phyloP scores from a whole-genome alignment of 2,329 filamentous ascomycete genomes.

The Chaetomiaceae sp. region DNA sequence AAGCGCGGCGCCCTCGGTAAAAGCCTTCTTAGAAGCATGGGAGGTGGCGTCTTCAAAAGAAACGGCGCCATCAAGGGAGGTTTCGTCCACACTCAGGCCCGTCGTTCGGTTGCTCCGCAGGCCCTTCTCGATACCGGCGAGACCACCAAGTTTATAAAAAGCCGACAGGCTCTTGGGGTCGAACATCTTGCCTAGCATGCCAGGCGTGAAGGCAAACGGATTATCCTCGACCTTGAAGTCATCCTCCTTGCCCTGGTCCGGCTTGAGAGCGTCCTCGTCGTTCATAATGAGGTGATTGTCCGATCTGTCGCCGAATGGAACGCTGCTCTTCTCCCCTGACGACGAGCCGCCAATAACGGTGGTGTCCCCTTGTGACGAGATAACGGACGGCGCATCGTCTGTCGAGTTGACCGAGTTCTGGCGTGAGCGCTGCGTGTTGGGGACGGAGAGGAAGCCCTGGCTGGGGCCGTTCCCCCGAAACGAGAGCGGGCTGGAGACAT shows the following conservation, averaged over 20 bases:
- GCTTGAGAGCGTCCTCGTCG: slow-evolving; percentile 65
- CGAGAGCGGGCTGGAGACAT: slow-evolving; percentile 58
- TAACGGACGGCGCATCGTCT: slow-evolving; percentile 53
- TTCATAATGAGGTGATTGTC: slow-evolving; percentile 56
- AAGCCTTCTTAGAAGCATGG: slow-evolving; percentile 23
- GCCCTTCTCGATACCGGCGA: slow-evolving; percentile 73
- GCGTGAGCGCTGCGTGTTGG: slow-evolving; percentile 55
- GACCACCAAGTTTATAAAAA: slow-evolving; percentile 74
- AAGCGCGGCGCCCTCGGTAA: slow-evolving; percentile 31
- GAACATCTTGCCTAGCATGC: slow-evolving; percentile 79
- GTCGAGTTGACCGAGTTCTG: slow-evolving; percentile 68
- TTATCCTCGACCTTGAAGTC: slow-evolving; percentile 76
- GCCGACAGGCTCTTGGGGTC: slow-evolving; percentile 84
- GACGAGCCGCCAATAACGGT: slow-evolving; percentile 53
- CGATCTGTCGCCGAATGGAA: slow-evolving; percentile 32
- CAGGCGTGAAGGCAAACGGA: slow-evolving; percentile 79
- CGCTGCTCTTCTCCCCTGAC: slow-evolving; percentile 38
- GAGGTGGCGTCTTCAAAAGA: slow-evolving; percentile 66
- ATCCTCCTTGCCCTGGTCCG: slow-evolving; percentile 69
- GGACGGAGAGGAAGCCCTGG: slow-evolving; percentile 61
- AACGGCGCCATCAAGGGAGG: slow-evolving; percentile 57
- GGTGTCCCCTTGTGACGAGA: slow-evolving; percentile 61
- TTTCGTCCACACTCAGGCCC: slow-evolving; percentile 75
- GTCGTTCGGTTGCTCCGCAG: slow-evolving; percentile 66
- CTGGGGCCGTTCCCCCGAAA: slow-evolving; percentile 43